These are phyloP conservation scores for Onygenales sp. DNA, from an alignment of 2,329 filamentous ascomycete species.

Conservation along the genomic window DNA sequence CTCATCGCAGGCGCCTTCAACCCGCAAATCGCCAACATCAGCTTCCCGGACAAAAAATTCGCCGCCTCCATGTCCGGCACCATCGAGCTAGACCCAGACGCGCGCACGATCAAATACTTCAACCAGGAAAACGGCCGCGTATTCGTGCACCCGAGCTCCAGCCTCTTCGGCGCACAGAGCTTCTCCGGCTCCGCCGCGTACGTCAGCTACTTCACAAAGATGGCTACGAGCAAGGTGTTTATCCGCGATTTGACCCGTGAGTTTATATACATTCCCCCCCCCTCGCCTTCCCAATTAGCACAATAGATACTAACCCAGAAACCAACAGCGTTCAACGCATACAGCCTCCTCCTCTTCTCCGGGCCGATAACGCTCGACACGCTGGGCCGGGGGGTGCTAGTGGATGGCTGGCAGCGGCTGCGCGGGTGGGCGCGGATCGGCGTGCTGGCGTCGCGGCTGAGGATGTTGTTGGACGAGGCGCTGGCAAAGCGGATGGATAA, in stretches of 20 bases:
- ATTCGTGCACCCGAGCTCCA: constrained; percentile 85
- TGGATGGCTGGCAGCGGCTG: constrained; percentile 82
- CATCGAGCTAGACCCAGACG: constrained; percentile 87
- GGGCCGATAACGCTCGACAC: constrained; percentile 81
- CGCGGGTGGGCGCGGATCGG: constrained; percentile 92
- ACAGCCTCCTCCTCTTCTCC: constrained; percentile 77
- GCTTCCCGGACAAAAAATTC: constrained; percentile 94
- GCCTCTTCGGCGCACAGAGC: constrained; percentile 70
- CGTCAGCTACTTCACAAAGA: constrained; percentile 83
- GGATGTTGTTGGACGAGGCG: constrained; percentile 77
- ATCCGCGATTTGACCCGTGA: constrained; percentile 80
- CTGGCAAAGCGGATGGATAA: constrained; percentile 74
- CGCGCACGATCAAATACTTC: constrained; percentile 85
- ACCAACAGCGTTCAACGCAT: constrained; percentile 64
- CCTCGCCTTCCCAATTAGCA: not conserved
- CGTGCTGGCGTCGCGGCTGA: constrained; percentile 71
- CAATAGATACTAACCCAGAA: constrained; percentile 3
- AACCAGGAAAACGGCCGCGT: constrained; percentile 76
- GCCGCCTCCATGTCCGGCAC: constrained; percentile 77
- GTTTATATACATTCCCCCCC: constrained; percentile 24
- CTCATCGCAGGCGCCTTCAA: constrained; percentile 65
- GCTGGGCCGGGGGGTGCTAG: constrained; percentile 71
- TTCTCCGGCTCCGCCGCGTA: constrained; percentile 70
- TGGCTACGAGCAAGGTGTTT: constrained; percentile 86
- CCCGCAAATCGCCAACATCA: constrained; percentile 84